Base-by-base conservation (phyloP, 106 monocot species). In the Cymbidium sinense region DNA sequence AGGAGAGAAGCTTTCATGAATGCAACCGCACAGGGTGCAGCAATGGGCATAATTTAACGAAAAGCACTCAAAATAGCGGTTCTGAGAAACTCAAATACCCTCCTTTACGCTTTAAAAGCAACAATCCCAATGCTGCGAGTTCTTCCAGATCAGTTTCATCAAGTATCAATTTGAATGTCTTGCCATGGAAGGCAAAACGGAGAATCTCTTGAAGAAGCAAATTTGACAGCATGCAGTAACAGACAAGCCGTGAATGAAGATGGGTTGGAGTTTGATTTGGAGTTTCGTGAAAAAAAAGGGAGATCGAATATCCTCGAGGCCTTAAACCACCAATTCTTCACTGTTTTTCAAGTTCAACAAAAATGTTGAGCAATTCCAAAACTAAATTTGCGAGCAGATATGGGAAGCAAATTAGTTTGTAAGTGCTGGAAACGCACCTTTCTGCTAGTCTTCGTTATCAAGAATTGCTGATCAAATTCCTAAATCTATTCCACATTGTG, bases 21-120 rank as follows among this genome's bases (percentile, higher is more conserved):
- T 77, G 85, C 67, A 82, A 79, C 27, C 54, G 79, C 5, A 50
- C 77, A 41, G 80, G 89, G 76, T 91, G 85, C 41, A 82, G 83
- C 61, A 74, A 79, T 20, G 79, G 79, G 28, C 43, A 73, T 50
- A 58, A 83, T 37, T 69, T 70, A 52, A 74, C 9, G 44, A 83
- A 75, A 34, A 79, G 41, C 43, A 70, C 67, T 34, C 52, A 81
- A 64, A 54, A 29, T 50, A 62, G 30, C 12, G 83, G 41, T 33
- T 3, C 82, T 74, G 80, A 85, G 39, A 83, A 85, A 67, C 29
- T 76, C 10, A 92, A 87, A 58, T 34, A 37, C 43, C 44, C 44
- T 33, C 75, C 81, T 50, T 87, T 79, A 29, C 29, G 27, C 5
- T 76, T 75, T 65, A 55, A 74, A 34, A 75, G 83, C 47, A 81